Percentiles rank a stretch among this genome's conserved stretches.
Conservation (phyloP, 352 stramenopile species). For the Globisporangium orthogonon region DNA sequence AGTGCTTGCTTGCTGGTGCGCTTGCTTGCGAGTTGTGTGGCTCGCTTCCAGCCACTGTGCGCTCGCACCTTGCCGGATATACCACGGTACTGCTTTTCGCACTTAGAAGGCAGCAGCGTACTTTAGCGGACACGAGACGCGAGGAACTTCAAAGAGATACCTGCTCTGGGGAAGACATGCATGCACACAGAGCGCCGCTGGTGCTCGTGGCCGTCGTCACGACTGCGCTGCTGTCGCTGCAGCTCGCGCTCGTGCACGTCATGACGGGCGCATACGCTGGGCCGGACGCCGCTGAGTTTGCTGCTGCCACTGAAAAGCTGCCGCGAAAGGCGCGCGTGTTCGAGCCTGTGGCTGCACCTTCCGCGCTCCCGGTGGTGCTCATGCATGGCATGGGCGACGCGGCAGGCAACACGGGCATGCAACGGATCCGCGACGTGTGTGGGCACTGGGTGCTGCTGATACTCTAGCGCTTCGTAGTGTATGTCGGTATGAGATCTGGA, state of each 20-base stretch:
- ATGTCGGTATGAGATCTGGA: background rate
- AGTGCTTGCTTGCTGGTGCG: background rate
- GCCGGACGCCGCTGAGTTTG: background rate
- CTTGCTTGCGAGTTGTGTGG: slow-evolving; percentile 11
- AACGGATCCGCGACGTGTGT: slow-evolving; percentile 65
- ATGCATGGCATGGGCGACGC: slow-evolving; percentile 95
- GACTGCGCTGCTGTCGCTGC: slow-evolving; percentile 34
- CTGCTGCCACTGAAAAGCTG: background rate
- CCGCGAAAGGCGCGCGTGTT: slow-evolving; percentile 23
- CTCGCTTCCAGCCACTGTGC: slow-evolving; percentile 28
- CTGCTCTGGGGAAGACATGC: background rate
- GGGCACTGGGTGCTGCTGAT: too few species aligned
- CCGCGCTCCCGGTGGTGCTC: slow-evolving; percentile 63
- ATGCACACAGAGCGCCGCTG: slow-evolving; percentile 30
- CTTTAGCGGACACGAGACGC: background rate
- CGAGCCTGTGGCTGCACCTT: slow-evolving; percentile 1
- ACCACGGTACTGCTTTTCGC: background rate
- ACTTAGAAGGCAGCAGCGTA: slow-evolving; percentile 1
- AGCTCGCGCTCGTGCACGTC: slow-evolving; percentile 41
- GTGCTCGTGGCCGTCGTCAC: slow-evolving; percentile 28
- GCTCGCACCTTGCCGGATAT: slow-evolving; percentile 6
- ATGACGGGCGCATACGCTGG: slow-evolving; percentile 26
- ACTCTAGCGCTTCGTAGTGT: background rate
- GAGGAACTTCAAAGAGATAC: too few species aligned
- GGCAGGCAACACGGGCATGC: slow-evolving; percentile 88